These are phyloP conservation scores for Aspergillus niger DNA, from an alignment of 2,329 filamentous ascomycete species.

Conservation along the genomic window DNA sequence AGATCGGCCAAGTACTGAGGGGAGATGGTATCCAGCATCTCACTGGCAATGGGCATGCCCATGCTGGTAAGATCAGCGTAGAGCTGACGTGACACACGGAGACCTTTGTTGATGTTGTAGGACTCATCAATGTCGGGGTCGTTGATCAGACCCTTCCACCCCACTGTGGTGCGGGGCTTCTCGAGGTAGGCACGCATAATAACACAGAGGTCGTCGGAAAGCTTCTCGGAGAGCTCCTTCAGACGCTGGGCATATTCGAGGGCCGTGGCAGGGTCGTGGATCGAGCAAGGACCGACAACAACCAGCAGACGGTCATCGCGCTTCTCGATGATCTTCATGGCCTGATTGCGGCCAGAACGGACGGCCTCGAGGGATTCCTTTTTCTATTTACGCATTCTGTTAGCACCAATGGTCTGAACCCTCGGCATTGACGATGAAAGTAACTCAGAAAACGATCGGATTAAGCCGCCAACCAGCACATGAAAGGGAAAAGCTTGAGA, in stretches of 20 bases:
- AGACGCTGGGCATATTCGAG: constrained; percentile 85
- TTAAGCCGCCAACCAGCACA: not conserved
- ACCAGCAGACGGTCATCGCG: constrained; percentile 86
- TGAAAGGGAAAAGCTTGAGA: not conserved
- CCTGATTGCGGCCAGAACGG: constrained; percentile 53
- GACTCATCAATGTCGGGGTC: constrained; percentile 97
- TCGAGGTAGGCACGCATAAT: constrained; percentile 99
- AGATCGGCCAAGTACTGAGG: constrained; percentile 97
- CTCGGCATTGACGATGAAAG: constrained; percentile 58
- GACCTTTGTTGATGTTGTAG: constrained; percentile 98
- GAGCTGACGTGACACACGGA: constrained; percentile 86
- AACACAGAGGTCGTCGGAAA: constrained; percentile 81
- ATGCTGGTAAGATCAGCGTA: constrained; percentile 84
- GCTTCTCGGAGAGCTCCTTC: constrained; percentile 73
- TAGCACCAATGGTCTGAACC: constrained; percentile 29
- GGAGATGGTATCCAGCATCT: constrained; percentile 99
- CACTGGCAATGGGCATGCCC: constrained; percentile 92
- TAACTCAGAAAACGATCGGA: not conserved
- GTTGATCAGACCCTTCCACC: constrained; percentile 99
- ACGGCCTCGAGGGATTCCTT: constrained; percentile 45
- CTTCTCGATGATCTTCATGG: constrained; percentile 72
- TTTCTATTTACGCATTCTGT: constrained; percentile 33
- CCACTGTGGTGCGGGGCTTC: constrained; percentile 96
- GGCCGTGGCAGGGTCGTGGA: constrained; percentile 88
- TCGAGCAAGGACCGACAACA: constrained; percentile 92